Percentiles rank a stretch among this genome's conserved stretches.
phyloP scores from a whole-genome alignment of 495 filamentous ascomycete genomes.

The Venustampulla echinocandica region DNA sequence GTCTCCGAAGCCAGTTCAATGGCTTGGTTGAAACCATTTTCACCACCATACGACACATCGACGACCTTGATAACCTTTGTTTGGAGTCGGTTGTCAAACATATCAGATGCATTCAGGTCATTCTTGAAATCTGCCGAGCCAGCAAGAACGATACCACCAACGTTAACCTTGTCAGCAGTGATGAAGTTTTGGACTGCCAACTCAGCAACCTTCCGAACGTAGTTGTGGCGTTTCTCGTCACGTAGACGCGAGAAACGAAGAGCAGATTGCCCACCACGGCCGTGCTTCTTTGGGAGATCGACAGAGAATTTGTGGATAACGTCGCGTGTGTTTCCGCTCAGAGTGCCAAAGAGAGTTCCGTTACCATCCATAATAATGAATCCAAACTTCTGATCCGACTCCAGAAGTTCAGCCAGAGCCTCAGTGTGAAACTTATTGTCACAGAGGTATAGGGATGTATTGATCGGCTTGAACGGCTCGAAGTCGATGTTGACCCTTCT shows the following conservation, averaged over 20 bases:
- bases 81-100: constrained; percentile 88
- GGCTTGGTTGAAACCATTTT: constrained; percentile 99
- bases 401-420: constrained; percentile 87
- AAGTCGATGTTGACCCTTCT: constrained; percentile 99
- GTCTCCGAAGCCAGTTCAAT: constrained; percentile 93
- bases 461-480: constrained; percentile 99
- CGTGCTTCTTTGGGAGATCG: constrained; percentile 98
- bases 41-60: constrained; percentile 95
- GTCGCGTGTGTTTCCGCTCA: constrained; percentile 94
- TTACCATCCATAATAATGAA: constrained; percentile 99
- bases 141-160: constrained; percentile 86
- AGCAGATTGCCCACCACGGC: constrained; percentile 97
- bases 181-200: constrained; percentile 97
- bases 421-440: constrained; percentile 99
- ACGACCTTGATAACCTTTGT: constrained; percentile 98
- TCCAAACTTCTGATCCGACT: constrained; percentile 97
- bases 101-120: constrained; percentile 91
- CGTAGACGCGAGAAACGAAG: constrained; percentile 98
- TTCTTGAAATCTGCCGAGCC: constrained; percentile 99
- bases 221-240: constrained; percentile 99
- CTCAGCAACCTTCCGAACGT: constrained; percentile 96
- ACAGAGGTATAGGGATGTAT: constrained; percentile 96
- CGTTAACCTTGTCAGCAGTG: constrained; percentile 94
- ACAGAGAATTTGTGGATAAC: constrained; percentile 96
- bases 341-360: constrained; percentile 89